Conservation (phyloP, 805 yeast genomes). For the Wickerhamomyces queroliae region DNA sequence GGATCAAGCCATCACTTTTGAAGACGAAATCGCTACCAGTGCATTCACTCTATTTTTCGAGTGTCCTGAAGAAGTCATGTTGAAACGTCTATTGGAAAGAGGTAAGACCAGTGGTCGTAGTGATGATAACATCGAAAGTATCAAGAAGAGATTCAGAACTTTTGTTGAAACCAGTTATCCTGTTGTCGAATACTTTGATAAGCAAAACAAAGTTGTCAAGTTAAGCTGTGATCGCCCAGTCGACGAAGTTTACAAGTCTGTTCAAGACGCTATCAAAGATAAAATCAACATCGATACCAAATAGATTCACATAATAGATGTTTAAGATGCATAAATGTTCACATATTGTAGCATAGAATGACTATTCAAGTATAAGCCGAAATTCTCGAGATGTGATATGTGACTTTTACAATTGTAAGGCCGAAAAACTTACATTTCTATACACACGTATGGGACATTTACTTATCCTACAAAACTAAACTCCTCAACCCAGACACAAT, state of each 20-base stretch:
- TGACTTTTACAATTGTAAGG: no score
- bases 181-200: conserved; percentile 77
- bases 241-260: conserved; percentile 68
- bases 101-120: conserved; percentile 93
- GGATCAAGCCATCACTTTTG: conserved; percentile 97
- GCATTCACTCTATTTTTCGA: conserved; percentile 70
- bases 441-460: no score
- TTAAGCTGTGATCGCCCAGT: conserved; percentile 77
- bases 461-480: no score
- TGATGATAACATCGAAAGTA: conserved; percentile 90
- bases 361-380: no score
- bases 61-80: conserved; percentile 80
- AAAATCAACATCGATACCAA: conserved; percentile 19
- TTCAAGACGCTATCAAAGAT: conserved; percentile 56
- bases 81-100: conserved; percentile 77
- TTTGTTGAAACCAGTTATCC: conserved; percentile 91
- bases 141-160: conserved; percentile 81
- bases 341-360: no score
- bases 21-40: conserved; percentile 67
- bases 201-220: conserved; percentile 68
- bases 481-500: no score
- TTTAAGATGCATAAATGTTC: no score
- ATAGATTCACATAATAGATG: no score
- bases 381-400: no score
- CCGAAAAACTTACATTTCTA: no score